Conservation (phyloP, 169 alveolate genomes). For the Eimeria praecox region DNA sequence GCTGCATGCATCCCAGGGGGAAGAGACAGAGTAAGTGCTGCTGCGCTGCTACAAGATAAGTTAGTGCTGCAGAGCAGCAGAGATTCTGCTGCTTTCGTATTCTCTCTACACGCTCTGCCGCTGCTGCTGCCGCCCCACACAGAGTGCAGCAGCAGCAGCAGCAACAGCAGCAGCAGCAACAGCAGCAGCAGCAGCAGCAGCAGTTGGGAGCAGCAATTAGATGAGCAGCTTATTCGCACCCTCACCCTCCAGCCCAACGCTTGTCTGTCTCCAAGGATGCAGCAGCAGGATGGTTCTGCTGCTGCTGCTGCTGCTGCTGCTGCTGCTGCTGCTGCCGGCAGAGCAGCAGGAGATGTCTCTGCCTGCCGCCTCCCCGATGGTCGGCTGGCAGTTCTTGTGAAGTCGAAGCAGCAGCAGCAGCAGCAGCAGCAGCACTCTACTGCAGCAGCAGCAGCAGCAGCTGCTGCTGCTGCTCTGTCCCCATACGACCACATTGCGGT, state of each 20-base stretch:
- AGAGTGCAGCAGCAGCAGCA: conserved; percentile 22
- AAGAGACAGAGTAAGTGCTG: conserved; percentile 2
- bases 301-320: conserved; percentile 52
- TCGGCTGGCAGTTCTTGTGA: conserved; percentile 51
- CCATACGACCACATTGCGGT: conserved; percentile 22
- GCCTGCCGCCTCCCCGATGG: conserved; percentile 49
- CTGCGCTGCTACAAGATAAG: conserved; percentile 19
- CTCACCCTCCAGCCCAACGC: neutral
- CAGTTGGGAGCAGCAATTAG: neutral
- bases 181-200: conserved; percentile 41
- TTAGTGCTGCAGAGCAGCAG: conserved; percentile 73
- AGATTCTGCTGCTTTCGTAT: conserved; percentile 5
- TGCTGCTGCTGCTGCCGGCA: conserved; percentile 7
- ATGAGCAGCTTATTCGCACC: neutral
- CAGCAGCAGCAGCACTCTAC: conserved; percentile 16
- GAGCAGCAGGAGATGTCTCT: conserved; percentile 23
- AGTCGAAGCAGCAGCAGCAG: conserved; percentile 48
- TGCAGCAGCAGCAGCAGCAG: conserved; percentile 10
- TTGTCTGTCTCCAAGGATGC: conserved; percentile 46
- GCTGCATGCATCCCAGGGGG: conserved; percentile 46
- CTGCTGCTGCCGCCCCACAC: conserved; percentile 50
- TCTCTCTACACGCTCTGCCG: conserved; percentile 53
- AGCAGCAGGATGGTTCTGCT: neutral
- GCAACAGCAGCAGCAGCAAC: conserved; percentile 36
- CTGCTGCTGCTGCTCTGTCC: conserved; percentile 68